phyloP scores from a whole-genome alignment of 2,329 filamentous ascomycete genomes.

The Zasmidium citrigriseum region DNA sequence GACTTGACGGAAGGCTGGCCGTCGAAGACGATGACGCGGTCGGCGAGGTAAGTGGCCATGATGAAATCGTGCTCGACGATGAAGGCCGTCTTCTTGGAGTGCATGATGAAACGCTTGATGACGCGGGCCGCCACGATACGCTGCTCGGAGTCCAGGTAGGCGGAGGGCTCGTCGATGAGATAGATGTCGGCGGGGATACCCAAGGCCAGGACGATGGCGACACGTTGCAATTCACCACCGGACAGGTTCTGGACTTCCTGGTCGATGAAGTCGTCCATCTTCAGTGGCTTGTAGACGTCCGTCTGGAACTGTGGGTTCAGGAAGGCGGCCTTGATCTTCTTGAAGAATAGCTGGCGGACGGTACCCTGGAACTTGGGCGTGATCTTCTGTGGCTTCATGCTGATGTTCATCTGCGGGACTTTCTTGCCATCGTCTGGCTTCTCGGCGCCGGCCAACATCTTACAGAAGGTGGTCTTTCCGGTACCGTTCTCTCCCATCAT shows the following conservation, averaged over 20 bases:
- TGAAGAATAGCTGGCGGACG: constrained; percentile 97
- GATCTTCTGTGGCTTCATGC: constrained; percentile 99
- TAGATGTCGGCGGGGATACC: constrained; percentile 97
- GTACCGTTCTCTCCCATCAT: constrained; percentile 99
- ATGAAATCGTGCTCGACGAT: constrained; percentile 99
- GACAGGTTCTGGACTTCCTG: constrained; percentile 99
- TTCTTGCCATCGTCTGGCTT: constrained; percentile 80
- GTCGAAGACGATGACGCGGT: constrained; percentile 98
- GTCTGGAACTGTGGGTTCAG: constrained; percentile 98
- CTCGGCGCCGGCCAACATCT: constrained; percentile 86
- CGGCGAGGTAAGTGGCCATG: constrained; percentile 82
- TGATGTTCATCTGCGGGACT: constrained; percentile 93
- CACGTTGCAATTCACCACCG: constrained; percentile 98
- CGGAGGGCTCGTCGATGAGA: constrained; percentile 95
- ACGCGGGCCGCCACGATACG: constrained; percentile 96
- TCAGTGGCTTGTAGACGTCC: constrained; percentile 98
- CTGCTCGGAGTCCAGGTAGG: constrained; percentile 98
- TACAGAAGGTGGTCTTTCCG: constrained; percentile 98
- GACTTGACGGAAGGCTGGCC: constrained; percentile 86
- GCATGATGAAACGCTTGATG: constrained; percentile 99
- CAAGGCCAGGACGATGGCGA: constrained; percentile 95
- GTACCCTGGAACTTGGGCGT: constrained; percentile 97
- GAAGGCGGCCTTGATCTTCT: constrained; percentile 98
- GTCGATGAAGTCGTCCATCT: constrained; percentile 98
- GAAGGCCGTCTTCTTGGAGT: constrained; percentile 99